Base-by-base conservation (phyloP, 1,284 basidiomycete species). In the Jaminaea rosea region DNA sequence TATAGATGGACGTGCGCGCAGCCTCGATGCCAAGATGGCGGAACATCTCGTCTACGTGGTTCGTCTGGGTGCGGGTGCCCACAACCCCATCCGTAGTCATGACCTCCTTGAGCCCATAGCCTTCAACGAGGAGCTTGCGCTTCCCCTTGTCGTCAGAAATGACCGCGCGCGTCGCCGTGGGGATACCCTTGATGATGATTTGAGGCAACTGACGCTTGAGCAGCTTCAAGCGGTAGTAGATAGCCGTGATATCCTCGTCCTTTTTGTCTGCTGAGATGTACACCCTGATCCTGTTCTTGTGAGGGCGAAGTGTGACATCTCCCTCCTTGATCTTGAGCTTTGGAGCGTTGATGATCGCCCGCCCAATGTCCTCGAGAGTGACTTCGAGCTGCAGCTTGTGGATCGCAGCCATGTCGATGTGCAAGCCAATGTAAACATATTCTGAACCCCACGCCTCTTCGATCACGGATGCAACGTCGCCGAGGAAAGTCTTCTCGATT, bases 41-140 rank as follows among this genome's bases (percentile, higher is more conserved):
- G 29, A 87, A 84, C 28, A 91, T 88, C 75, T 99, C 94, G 75
- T 97, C 94, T 46, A 99, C 86, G 76, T 98, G 93, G 73, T 99
- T 99, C 3, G 92, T 93, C 21, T 87, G 85, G 6, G 94, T 96
- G 59, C 87, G 80, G 67, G 88, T 84, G 34, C 93, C 93, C 50
- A 94, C 79, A 50, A 99, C 89, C 67, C 92, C 93, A 77, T 96
- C 92, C 0, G 91, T 96, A 23, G 83, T 86, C 94, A 99, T 98
- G 67, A 96, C 93, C 68, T 89, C 88, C 66, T 89, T 84, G 55
- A 99, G 78, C n/a, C 94, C 94, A 75, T 98, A 94, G 8, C 94
- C 94, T 79, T 97, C 72, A 3, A 72, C 69, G 5, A 69, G 60
- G 11, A 73, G 58, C 50, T 73, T 71, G 28, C 67, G 60, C 29